Evolutionary conservation across 2,329 filamentous ascomycete species (phyloP), one percentile per base, ranked within the genome.

Genomic region (Aspergillus vadensis): DNA sequence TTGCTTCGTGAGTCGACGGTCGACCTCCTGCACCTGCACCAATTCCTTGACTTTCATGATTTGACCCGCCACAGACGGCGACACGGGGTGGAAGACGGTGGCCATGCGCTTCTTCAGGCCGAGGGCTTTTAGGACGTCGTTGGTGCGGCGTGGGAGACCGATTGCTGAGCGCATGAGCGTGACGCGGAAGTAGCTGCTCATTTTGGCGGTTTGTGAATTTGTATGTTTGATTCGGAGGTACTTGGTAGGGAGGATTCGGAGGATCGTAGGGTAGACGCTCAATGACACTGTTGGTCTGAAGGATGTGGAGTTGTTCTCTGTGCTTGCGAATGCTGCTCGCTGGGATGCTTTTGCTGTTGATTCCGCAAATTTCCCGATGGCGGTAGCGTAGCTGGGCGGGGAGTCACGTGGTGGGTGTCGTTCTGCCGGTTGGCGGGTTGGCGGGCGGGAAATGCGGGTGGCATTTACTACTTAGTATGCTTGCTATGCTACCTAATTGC

Each of bases 41-140:
- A 97, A 82, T 80, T 97, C 93, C 82, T 97, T 97, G 69, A 97
- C 92, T 77, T 90, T 89, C 83, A 97, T 89, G 72, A 97, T 91
- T 81, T 96, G 92, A 74, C 93, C 93, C 9, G 93, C 93, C 63
- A 91, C 87, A 67, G 92, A 88, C 44, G 88, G 86, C 63, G 85
- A 85, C 63, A 96, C 92, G 39, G 91, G 90, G 78, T 96, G 90
- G 83, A 96, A 97, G 71, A 97, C 93, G 57, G 91, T 94, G 72
- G 88, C 88, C 84, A 89, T 88, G 71, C 93, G 90, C 76, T 90
- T 91, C 70, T 88, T 90, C 65, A 97, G 86, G 59, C 93, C 93
- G 62, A 97, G 89, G 17, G 93, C 91, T 63, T 88, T 85, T 59
- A 97, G 90, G 19, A 94, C 91, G 73, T 90, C 91, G 74, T 87